These are phyloP conservation scores for Aspergillus avenaceus DNA, from an alignment of 495 filamentous ascomycete genomes.

Conservation along the genomic window DNA sequence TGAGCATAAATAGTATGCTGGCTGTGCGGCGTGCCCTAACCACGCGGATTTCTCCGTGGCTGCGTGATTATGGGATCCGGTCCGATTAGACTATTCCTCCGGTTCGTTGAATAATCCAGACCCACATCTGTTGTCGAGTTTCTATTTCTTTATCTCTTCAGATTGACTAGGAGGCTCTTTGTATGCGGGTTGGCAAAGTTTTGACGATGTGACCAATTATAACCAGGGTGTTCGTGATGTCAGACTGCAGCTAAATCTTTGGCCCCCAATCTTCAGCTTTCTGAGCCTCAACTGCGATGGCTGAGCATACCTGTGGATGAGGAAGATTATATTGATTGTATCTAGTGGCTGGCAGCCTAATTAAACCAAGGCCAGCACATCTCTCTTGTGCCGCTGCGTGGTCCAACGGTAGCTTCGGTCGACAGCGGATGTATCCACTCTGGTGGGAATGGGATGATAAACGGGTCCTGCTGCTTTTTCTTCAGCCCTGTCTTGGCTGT, in stretches of 20 bases:
- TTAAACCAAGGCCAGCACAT: not conserved
- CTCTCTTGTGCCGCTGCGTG: not conserved
- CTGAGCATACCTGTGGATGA: no score
- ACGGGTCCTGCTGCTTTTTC: not conserved
- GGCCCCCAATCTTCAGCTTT: no score
- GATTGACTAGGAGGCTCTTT: no score
- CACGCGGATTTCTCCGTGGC: no score
- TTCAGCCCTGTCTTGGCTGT: not conserved
- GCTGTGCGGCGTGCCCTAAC: no score
- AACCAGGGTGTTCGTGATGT: no score
- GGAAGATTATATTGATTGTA: not conserved
- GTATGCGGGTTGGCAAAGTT: no score
- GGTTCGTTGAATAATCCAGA: no score
- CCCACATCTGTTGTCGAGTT: no score
- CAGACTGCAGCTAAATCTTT: no score
- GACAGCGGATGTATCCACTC: not conserved
- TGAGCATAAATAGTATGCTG: not conserved
- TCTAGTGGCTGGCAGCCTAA: not conserved
- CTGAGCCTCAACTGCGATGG: not conserved
- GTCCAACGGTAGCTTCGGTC: not conserved
- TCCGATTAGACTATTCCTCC: not conserved
- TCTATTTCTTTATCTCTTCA: no score
- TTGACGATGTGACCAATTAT: no score
- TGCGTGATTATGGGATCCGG: not conserved
- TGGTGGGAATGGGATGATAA: not conserved